Base-by-base conservation (phyloP, 352 stramenopile species). In the Aphanomyces astaci region DNA sequence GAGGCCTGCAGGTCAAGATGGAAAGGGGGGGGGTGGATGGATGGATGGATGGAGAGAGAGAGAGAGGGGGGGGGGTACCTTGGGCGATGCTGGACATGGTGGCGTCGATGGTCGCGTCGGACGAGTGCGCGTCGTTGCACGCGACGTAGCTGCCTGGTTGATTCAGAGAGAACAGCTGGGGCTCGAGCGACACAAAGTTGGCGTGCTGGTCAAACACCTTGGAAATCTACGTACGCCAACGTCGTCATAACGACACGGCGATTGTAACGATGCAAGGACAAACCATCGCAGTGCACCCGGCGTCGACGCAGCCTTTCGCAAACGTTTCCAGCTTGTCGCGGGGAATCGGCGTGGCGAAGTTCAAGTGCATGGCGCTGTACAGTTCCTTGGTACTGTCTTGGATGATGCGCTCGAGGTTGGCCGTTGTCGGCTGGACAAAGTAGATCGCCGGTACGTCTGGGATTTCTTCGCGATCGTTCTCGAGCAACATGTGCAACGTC, bases 151-250 rank as follows among this genome's bases (percentile, higher is more conserved):
- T 98, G 46, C 96, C 78, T 4, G 80, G 68, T 15, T 98, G 82
- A 56, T 98, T 94, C 17, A 99, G 76, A 32, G 86, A 95, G 73
- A 99, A 99, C 11, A 99, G 77, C 71, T 86, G 81, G 54, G 90
- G 83, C 78, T 99, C 96, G 11, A 99, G 75, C 36, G 94, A 97
- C 10, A 98, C 90, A 73, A 98, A 99, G 77, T 98, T 97, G 15
- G 98, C 86, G 77, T 98, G 98, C 77, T 98, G 90, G 77, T 99
- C 97, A 71, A 92, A 98, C 9, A 99, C 86, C 69, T 96, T 97
- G 51, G 91, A 87, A 75, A 99, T 95, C 68, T 86, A 32, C 32
- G 70, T n/a, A n/a, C n/a, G n/a, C n/a, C n/a, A n/a, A n/a, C n/a
- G n/a, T n/a, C n/a, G n/a, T n/a, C n/a, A n/a, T n/a, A 33, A 24